Evolutionary conservation across 2,329 filamentous ascomycete genomes (phyloP), one percentile per base, ranked within the genome.

Genomic region (Paradendryphiella salina): DNA sequence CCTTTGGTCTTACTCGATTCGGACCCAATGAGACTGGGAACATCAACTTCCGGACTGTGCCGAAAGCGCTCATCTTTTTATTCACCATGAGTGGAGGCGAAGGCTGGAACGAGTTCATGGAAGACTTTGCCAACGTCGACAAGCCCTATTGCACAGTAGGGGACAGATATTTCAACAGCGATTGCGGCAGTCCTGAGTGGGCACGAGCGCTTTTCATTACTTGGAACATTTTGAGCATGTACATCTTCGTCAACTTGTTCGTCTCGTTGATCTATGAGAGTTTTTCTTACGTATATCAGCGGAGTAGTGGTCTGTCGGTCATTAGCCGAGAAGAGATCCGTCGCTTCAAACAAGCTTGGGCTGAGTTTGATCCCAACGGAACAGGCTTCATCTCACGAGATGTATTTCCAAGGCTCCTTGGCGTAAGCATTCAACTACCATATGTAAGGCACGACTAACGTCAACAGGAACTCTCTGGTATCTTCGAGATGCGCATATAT

Each of bases 141-240:
- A 85, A 88, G 3, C 93, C 93, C 0, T 82, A 89, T 43, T 99
- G 94, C 74, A 90, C 92, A 1, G 80, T 86, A 15, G 81, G 81
- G 29, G 67, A 77, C 1, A 81, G 81, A 32, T 96, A 96, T 73
- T 93, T 91, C 65, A 78, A 89, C 34, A 94, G 90, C 64, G 95
- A 99, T 74, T 99, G 94, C 67, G 94, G 94, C 51, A 96, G 93
- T 75, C 83, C 85, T 42, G 82, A 85, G 32, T 99, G 94, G 91
- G 91, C 94, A 6, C 82, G 91, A 43, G 84, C 86, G 28, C 79
- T 99, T 8, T 99, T 99, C 77, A 91, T 97, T 50, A 85, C 88
- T 4, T 99, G 94, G 94, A 99, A 99, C 77, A 93, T 99, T 65
- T 82, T 99, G 74, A 97, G 93, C 88, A 99, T 99, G 94, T 99